Evolutionary conservation across 441 rosid species (phyloP).

Genomic region (Bruguiera hainesii): DNA sequence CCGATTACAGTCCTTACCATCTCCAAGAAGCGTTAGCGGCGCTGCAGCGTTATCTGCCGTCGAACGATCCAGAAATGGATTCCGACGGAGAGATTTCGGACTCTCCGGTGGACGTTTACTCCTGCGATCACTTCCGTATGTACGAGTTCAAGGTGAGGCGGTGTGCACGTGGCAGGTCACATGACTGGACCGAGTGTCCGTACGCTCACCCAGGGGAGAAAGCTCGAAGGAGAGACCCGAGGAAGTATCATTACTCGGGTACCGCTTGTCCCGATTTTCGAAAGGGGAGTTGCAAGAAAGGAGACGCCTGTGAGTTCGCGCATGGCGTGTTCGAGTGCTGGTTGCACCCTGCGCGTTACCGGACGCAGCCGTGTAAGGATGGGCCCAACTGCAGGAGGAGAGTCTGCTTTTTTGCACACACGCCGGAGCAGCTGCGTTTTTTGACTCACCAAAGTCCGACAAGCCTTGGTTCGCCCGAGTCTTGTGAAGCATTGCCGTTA

Average conservation of each 20-base stretch:
- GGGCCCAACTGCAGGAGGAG: conserved; percentile 62
- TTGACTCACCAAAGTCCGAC: conserved; percentile 50
- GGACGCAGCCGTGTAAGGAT: conserved; percentile 97
- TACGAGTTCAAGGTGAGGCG: conserved; percentile 81
- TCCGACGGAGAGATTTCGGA: conserved; percentile 47
- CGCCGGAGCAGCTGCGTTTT: conserved; percentile 74
- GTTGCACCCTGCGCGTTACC: conserved; percentile 88
- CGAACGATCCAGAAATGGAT: conserved; percentile 48
- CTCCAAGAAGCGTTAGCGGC: conserved; percentile 58
- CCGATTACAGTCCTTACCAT: conserved; percentile 27
- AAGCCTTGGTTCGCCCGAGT: conserved; percentile 34
- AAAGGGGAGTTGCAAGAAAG: conserved; percentile 70
- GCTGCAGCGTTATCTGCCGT: conserved; percentile 56
- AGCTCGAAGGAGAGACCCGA: conserved; percentile 87
- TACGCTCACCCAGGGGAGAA: conserved; percentile 97
- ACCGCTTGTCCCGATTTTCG: conserved; percentile 86
- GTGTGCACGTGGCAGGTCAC: conserved; percentile 85
- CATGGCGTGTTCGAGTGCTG: conserved; percentile 98
- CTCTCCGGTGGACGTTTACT: conserved; percentile 64
- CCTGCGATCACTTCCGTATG: conserved; percentile 92
- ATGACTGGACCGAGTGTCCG: conserved; percentile 99
- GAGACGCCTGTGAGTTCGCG: conserved; percentile 80
- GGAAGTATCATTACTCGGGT: conserved; percentile 75
- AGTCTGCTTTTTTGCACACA: conserved; percentile 90
- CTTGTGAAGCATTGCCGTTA: conserved; percentile 39